Evolutionary conservation across 2,329 filamentous ascomycete genomes (phyloP), one percentile per base, ranked within the genome.

Genomic region (Venturia nashicola): DNA sequence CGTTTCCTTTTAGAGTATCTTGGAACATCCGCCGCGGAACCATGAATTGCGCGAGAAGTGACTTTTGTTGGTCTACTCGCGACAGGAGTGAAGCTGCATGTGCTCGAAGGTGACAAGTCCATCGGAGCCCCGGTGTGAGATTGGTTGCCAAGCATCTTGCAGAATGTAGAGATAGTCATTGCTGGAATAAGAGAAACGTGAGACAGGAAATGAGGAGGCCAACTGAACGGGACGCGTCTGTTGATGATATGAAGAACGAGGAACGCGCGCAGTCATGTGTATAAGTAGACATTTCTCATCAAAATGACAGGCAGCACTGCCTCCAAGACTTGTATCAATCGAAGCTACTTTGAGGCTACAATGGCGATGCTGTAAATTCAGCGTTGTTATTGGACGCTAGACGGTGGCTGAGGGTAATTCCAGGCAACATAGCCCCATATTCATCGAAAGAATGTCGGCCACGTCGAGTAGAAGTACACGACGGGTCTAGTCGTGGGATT

Each of bases 1-100:
- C 62, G 51, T 36, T 64, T 64, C 39, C 62, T 42, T 20, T 59
- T 64, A 32, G 62, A 40, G 18, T 61, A 61, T 42, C 62, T 42
- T 44, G 42, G 39, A 40, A 16, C 14, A 16, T 39, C 55, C 18
- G 55, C 14, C 39, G 27, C n/a, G 16, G 42, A n/a, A 43, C 14
- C 55, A 39, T 59, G 2, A 32, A 23, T 32, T 36, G 23, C 20
- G 46, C 14, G 20, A 51, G 20, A 5, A 8, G 36, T 39, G 2
- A 39, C 44, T 48, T 48, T 9, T n/a, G 44, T 20, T 48, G 44
- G 9, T 9, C n/a, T 18, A 48, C 20, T 23, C 7, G 44, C 20
- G 44, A 48, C n/a, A 48, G n/a, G n/a, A 48, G 7, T 48, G 20
- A 16, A 44, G 44, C n/a, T n/a, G 20, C 2, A 44, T 44, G 14